phyloP scores from a whole-genome alignment of 1,284 basidiomycete species.

The Meripilus lineatus region DNA sequence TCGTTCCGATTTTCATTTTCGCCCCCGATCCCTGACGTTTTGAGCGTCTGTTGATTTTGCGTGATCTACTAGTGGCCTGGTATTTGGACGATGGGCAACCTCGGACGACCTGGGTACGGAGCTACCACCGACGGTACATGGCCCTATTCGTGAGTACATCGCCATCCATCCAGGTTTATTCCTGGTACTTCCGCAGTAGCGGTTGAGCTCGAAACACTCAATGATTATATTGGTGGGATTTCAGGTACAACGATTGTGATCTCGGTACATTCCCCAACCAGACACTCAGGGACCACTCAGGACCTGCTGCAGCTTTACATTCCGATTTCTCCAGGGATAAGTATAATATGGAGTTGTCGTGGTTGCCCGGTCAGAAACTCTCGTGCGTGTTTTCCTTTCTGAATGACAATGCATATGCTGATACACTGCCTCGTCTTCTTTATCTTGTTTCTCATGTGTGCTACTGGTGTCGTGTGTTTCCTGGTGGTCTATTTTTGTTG shows the following conservation, averaged over 20 bases:
- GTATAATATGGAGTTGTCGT: conserved; percentile 42
- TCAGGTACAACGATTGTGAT: conserved; percentile 75
- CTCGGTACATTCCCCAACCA: conserved; percentile 83
- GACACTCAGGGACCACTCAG: conserved; percentile 46
- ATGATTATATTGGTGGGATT: not conserved
- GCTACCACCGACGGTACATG: conserved; percentile 80
- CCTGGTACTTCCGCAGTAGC: conserved; percentile 17
- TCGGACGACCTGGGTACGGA: conserved; percentile 79
- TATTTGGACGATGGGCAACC: conserved; percentile 89
- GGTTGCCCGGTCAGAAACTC: conserved; percentile 44
- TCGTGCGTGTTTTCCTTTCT: conserved; percentile 40
- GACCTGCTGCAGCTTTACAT: conserved; percentile 42
- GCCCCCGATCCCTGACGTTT: not conserved
- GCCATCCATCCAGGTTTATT: conserved; percentile 19
- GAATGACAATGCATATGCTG: too few species aligned
- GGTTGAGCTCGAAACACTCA: conserved; percentile 29
- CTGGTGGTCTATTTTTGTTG: too few species aligned
- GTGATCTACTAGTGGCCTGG: conserved; percentile 54
- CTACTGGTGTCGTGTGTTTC: not conserved
- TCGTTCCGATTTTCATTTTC: not conserved
- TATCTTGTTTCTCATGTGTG: not conserved
- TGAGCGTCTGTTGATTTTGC: not conserved
- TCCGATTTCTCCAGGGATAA: conserved; percentile 39
- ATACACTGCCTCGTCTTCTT: not conserved
- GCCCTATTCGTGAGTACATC: conserved; percentile 47